Evolutionary conservation across 306 rosid species (phyloP), one percentile per base, ranked within the genome.

Genomic region (Lathyrus aphaca): DNA sequence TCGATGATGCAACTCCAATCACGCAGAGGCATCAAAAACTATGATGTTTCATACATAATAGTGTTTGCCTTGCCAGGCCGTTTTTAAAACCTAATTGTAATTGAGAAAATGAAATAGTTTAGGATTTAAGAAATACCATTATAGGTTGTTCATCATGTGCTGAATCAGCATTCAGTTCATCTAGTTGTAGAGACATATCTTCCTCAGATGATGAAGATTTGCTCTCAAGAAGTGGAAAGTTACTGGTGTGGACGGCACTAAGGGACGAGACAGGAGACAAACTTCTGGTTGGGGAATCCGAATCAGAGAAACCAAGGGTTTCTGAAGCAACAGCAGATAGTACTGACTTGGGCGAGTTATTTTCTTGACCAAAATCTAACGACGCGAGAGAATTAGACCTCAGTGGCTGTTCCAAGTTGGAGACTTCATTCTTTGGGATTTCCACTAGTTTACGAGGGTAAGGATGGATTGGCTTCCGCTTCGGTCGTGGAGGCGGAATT

Each of bases 401-500:
- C 57, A 68, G 25, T 45, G 85, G 70, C 67, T 78, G 84, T 50
- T 84, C 84, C 46, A 44, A 38, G 65, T 55, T 46, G 15, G 74
- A 68, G 71, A 45, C 38, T 50, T 78, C 84, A 10, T 68, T 83
- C n/a, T 21, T 75, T 21, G 64, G 35, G 0, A 64, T 82, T 53
- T 79, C 79, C 2, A 74, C 85, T 68, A 74, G 82, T 69, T 92
- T 92, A 11, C 96, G 90, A 8, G 97, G 97, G 74, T 92, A 92
- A 72, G 97, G 96, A 83, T 85, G 96, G 75, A 59, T 82, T 7
- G 97, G 97, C 75, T 87, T 92, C 57, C 92, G 75, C 23, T 92
- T 92, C 2, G 97, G 96, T 16, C 97, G 77, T 3, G 97, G 96
- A 55, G 97, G 96, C 25, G 97, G 97, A 54, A 91, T 91, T 75